phyloP scores from a whole-genome alignment of 2,329 filamentous ascomycete genomes.

The Fusarium incarnatum region DNA sequence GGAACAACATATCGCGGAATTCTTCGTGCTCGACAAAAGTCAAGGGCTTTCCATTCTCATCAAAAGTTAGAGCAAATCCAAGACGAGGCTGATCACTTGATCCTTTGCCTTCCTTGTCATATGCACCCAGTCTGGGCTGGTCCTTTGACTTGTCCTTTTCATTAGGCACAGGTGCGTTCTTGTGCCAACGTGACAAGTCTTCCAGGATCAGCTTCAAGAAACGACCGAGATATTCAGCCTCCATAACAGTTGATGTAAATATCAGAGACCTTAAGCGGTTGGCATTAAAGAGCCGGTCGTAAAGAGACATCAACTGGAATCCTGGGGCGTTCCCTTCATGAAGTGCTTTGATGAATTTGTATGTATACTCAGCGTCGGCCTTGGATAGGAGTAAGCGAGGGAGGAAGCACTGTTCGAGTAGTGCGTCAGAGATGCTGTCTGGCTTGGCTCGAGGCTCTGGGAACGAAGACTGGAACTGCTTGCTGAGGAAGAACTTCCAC shows the following conservation, averaged over 20 bases:
- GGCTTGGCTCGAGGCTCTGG: slow-evolving; percentile 70
- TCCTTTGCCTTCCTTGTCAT: slow-evolving; percentile 80
- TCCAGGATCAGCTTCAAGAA: slow-evolving; percentile 86
- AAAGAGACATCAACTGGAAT: slow-evolving; percentile 86
- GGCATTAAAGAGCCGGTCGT: slow-evolving; percentile 85
- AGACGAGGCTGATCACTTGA: slow-evolving; percentile 67
- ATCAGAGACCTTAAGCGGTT: slow-evolving; percentile 85
- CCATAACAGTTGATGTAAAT: slow-evolving; percentile 88
- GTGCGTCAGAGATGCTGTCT: slow-evolving; percentile 75
- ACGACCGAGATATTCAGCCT: slow-evolving; percentile 91
- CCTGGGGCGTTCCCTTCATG: slow-evolving; percentile 86
- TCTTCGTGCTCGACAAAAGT: slow-evolving; percentile 84
- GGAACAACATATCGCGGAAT: slow-evolving; percentile 86
- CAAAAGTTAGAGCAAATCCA: slow-evolving; percentile 82
- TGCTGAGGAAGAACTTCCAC: slow-evolving; percentile 75
- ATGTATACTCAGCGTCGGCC: slow-evolving; percentile 88
- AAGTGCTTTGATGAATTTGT: slow-evolving; percentile 86
- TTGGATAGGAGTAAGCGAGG: slow-evolving; percentile 87
- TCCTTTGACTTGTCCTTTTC: slow-evolving; percentile 54
- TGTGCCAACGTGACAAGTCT: slow-evolving; percentile 87
- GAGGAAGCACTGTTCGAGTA: slow-evolving; percentile 93
- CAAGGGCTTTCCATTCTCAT: slow-evolving; percentile 73
- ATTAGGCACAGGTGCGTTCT: slow-evolving; percentile 69
- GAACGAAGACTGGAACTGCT: slow-evolving; percentile 86
- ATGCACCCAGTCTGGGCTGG: slow-evolving; percentile 74